Evolutionary conservation across 2,329 filamentous ascomycete genomes (phyloP), one percentile per base, ranked within the genome.

Genomic region (Juglanconis juglandina): DNA sequence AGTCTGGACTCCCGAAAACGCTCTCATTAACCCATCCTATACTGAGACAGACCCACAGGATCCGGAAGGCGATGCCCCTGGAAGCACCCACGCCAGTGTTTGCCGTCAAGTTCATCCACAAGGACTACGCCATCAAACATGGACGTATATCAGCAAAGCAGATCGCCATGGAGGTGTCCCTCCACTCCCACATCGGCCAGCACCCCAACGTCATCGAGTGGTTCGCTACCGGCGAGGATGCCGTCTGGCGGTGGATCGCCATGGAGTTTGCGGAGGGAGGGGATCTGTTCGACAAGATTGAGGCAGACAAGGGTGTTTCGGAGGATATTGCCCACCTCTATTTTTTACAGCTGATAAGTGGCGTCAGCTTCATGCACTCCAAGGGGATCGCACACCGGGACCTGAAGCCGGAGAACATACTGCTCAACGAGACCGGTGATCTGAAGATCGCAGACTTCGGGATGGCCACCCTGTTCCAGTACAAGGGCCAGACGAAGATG

Each of bases 201-300:
- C 96, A 99, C 72, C 86, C 88, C 57, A 96, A 99, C 74, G 89
- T 99, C 66, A 97, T 99, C 69, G 89, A 92, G 71, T 97, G 92
- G 83, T 92, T 96, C 68, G 88, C 89, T 47, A 90, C 88, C 1
- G 94, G 92, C 58, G 91, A 97, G 73, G 93, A 99, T 72, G 70
- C 81, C 0, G 77, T 88, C 17, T 99, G 95, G 94, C 86, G 90
- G 67, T 99, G 95, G 95, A 96, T 99, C 68, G 94, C 93, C 44
- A 97, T 99, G 92, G 95, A 99, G 75, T 89, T 91, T 67, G 95
- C 95, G 50, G 91, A 96, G 68, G 95, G 95, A 47, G 95, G 95
- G 10, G 95, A 99, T 72, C 81, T 99, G 7, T 99, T 99, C 74
- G 95, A 99, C 85, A 99, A 99, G 80, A 98, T 99, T 68, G 96